Evolutionary conservation across 2,329 filamentous ascomycete genomes (phyloP), one percentile per base, ranked within the genome.

Genomic region (Alternaria gaisen): DNA sequence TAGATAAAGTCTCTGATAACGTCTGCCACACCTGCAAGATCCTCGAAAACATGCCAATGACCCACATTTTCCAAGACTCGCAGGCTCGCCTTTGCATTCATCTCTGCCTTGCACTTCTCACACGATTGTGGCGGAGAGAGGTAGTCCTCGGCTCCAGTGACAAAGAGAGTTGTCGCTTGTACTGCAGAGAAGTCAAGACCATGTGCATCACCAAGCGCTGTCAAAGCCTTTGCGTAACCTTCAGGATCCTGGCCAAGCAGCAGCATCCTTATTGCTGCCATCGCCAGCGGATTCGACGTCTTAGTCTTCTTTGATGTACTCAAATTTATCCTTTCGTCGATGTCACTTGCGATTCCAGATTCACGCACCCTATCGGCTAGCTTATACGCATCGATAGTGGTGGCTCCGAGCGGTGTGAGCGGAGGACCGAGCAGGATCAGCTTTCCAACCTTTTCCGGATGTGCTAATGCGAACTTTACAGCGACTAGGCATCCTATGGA

Each of bases 141-240:
- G 7, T 38, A 8, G 9, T 38, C 36, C 36, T 38, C 36, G 14
- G 16, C 10, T 38, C 36, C 36, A 9, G 36, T 38, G 4, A 38
- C 14, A 38, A 38, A 7, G 16, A 38, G 36, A 38, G 36, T 38
- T 3, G n/a, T 38, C 10, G 36, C 9, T 9, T 18, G 36, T n/a
- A 38, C n/a, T 9, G 36, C 16, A 38, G 36, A 8, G 3, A 83
- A 64, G 22, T 79, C 69, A 22, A 83, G 56, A 20, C 71, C 64
- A 2, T 69, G 70, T 1, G 80, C 79, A 4, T 73, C 73, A 4
- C 82, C 85, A 30, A 87, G 74, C 3, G 85, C 85, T 28, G 76
- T 75, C 42, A 83, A 84, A 0, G 79, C 85, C 61, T 87, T 87
- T 1, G 85, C 85, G 68, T 86, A 87, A 1, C 82, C 83, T 62